Evolutionary conservation across 176 grass and related monocot species (phyloP).

Genomic region (Carex parvula): DNA sequence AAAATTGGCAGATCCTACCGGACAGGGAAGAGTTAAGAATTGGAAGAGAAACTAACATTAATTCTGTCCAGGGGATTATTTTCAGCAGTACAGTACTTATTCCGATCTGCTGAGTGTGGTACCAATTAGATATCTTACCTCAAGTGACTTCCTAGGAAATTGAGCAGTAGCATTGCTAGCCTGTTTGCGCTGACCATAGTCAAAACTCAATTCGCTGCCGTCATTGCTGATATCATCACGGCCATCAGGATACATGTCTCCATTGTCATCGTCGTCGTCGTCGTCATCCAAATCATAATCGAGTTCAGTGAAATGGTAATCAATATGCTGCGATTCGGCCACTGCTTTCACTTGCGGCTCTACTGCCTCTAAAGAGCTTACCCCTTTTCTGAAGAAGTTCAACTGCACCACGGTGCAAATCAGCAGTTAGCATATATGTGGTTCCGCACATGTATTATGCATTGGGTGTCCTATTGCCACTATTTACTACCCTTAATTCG

Average conservation of each 20-base stretch:
- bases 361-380: conserved; percentile 74
- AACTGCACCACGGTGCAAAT: conserved; percentile 37
- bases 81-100: background rate
- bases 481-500: background rate
- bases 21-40: background rate
- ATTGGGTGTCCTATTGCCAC: background rate
- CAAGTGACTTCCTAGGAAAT: conserved; percentile 44
- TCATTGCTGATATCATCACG: conserved; percentile 55
- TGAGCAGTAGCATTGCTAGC: conserved; percentile 35
- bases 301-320: conserved; percentile 86
- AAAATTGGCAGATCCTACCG: background rate
- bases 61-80: background rate
- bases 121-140: conserved; percentile 38
- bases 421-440: background rate
- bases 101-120: background rate
- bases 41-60: background rate
- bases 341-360: conserved; percentile 78
- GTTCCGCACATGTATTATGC: background rate
- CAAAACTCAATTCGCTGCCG: conserved; percentile 65
- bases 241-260: conserved; percentile 27
- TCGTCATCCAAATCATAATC: conserved; percentile 68
- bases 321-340: conserved; percentile 88
- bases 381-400: conserved; percentile 83
- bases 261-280: conserved; percentile 62
- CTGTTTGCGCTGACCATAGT: conserved; percentile 57